Conservation (phyloP, 2,329 filamentous ascomycete species). For the Apiospora koreana region DNA sequence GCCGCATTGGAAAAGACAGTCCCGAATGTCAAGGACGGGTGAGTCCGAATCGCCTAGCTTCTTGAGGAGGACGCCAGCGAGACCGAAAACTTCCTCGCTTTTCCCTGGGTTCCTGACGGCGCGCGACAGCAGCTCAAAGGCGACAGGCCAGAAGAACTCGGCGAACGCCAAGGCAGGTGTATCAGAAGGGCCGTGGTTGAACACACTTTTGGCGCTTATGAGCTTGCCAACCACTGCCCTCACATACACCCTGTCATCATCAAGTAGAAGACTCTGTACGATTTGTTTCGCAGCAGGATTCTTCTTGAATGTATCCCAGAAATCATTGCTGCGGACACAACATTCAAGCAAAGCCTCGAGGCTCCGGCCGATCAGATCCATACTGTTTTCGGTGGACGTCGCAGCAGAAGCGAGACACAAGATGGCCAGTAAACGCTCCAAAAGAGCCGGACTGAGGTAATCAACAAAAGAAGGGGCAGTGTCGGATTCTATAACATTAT, state of each 20-base stretch:
- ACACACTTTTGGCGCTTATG: slow-evolving; percentile 27
- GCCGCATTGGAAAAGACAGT: slow-evolving; percentile 26
- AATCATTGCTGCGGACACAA: slow-evolving; percentile 37
- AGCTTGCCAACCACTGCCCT: slow-evolving; percentile 37
- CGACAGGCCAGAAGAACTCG: slow-evolving; percentile 49
- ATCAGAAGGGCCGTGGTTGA: slow-evolving; percentile 24
- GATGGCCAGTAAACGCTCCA: slow-evolving; percentile 26
- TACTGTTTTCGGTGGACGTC: slow-evolving; percentile 25
- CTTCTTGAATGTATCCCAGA: slow-evolving; percentile 40
- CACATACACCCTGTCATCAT: slow-evolving; percentile 37
- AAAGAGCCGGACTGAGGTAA: slow-evolving; percentile 25
- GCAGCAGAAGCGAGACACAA: slow-evolving; percentile 22
- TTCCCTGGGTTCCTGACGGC: slow-evolving; percentile 33
- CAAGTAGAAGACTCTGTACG: slow-evolving; percentile 38
- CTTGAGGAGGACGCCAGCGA: slow-evolving; percentile 28
- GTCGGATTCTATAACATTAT: slow-evolving; percentile 23
- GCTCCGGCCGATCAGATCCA: slow-evolving; percentile 35
- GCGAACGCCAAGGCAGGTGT: slow-evolving; percentile 41
- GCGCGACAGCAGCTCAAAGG: slow-evolving; percentile 37
- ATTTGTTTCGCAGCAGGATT: slow-evolving; percentile 29
- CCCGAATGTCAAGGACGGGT: slow-evolving; percentile 22
- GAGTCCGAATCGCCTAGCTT: slow-evolving; percentile 29
- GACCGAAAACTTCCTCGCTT: slow-evolving; percentile 44
- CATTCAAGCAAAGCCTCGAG: slow-evolving; percentile 43
- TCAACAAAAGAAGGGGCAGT: slow-evolving; percentile 20